Base-by-base conservation (phyloP, 345 rosid genomes). In the Populus alba region DNA sequence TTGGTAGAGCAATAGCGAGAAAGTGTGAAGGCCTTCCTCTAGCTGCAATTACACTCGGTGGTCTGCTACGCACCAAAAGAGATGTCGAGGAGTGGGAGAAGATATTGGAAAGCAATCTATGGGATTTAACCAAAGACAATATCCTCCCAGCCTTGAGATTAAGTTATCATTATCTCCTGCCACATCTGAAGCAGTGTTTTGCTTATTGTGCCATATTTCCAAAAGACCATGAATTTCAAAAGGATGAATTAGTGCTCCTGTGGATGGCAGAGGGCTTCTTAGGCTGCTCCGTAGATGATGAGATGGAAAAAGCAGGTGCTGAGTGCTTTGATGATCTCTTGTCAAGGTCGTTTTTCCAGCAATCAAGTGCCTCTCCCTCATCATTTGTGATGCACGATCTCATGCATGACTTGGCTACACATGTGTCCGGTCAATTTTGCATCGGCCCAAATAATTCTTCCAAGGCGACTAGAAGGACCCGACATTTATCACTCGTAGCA, bases 261-360 rank as follows among this genome's bases (percentile, higher is more conserved):
- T 81, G 80, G 80, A 81, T 81, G 80, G 83, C 83, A 10, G 83
- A 75, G 55, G 77, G 76, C n/a, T 67, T 81, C 57, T 33, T 81
- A 17, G 69, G 23, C 17, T 55, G 51, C 9, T 49, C 79, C 7
- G 67, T 63, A 17, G 57, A 12, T 38, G 72, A 37, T 29, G 63
- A 43, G 9, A 71, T 76, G 53, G 77, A 77, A 76, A 77, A 49
- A 41, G 62, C 72, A 1, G 83, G 80, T 2, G 38, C 23, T 0
- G 83, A 76, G n/a, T 76, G 72, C 74, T 76, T 76, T 23, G 5
- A 33, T 17, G 80, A 66, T 65, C 75, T 81, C 13, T 49, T 81
- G 8, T 39, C 77, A 12, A 76, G 74, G 68, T 76, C 80, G 8
- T 72, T 81, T 47, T 76, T 76, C 12, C 66, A 33, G n/a, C 63